Evolutionary conservation across 2,329 filamentous ascomycete genomes (phyloP), one percentile per base, ranked within the genome.

Genomic region (Zasmidium angulare): DNA sequence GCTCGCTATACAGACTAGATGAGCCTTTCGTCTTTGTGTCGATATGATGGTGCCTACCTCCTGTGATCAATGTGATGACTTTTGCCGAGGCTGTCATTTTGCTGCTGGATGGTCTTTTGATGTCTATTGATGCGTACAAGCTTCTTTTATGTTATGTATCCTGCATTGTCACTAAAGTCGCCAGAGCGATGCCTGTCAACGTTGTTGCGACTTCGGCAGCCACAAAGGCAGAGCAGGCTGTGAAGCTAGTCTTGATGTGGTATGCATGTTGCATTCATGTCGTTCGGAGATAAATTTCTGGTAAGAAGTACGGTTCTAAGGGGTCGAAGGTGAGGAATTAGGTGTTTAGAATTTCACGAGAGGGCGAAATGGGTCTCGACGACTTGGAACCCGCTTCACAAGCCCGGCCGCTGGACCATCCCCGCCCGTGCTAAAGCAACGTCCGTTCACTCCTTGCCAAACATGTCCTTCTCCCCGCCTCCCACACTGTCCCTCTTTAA

Each of bases 51-150:
- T 36, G 14, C 65, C 14, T 65, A 72, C 72, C 72, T 14, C 74
- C 74, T 2, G 73, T 76, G 47, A 76, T 62, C 1, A 75, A 64
- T 12, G 72, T 69, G 12, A 75, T 67, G 3, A 68, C 67, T 53
- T 74, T 68, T 46, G 6, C 4, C n/a, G 36, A 43, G 3, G 6
- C 36, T 17, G 11, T 17, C 36, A 43, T 43, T 17, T 19, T 43
- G 26, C 26, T 29, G 26, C 26, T 29, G 6, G 26, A 29, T 29
- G 26, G 11, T 6, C 4, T 29, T 29, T 29, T 29, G 26, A 11
- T 29, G 26, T 29, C 26, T 29, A 4, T 6, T 29, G 4, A 11
- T 29, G 4, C 11, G 6, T 11, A 29, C 6, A 29, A 4, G 4
- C 26, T 29, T 29, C 26, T 29, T 29, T 29, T 29, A 29, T 29